Conservation (phyloP, 495 filamentous ascomycete genomes). For the Aspergillus campestris region DNA sequence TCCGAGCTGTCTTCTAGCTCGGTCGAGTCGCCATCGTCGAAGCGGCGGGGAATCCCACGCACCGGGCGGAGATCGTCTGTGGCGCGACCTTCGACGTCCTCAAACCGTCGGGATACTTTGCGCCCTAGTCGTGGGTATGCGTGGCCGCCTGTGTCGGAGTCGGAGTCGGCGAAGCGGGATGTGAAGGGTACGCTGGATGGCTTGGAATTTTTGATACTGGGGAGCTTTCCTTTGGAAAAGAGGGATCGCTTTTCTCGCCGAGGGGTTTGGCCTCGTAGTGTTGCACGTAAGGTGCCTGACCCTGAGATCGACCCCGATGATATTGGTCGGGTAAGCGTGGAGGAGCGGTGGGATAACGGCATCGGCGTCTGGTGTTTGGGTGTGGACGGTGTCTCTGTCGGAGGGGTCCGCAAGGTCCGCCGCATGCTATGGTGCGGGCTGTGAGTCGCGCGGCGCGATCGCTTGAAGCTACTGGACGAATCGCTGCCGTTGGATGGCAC, state of each 20-base stretch:
- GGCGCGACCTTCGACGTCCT: constrained; percentile 59
- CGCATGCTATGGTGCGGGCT: constrained; percentile 42
- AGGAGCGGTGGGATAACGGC: no score
- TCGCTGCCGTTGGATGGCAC: constrained; percentile 47
- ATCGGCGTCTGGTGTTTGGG: no score
- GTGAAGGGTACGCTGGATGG: constrained; percentile 8
- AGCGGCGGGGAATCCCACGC: constrained; percentile 53
- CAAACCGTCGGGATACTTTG: constrained; percentile 74
- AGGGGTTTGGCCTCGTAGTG: constrained; percentile 34
- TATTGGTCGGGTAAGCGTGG: constrained; percentile 12
- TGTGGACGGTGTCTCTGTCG: no score
- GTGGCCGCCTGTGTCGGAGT: constrained; percentile 54
- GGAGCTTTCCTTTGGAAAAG: constrained; percentile 39
- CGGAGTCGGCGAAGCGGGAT: constrained; percentile 58
- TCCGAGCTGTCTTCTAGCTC: constrained; percentile 59
- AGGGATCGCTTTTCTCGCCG: constrained; percentile 34
- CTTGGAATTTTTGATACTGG: constrained; percentile 28
- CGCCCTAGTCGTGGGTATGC: constrained; percentile 29
- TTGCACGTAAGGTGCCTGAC: constrained; percentile 37
- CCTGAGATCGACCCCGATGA: constrained; percentile 20
- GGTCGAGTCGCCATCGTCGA: constrained; percentile 55
- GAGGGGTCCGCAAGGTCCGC: constrained; percentile 41
- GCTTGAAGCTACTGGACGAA: constrained; percentile 55
- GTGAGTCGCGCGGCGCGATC: constrained; percentile 29
- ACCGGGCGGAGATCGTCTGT: constrained; percentile 45